These are phyloP conservation scores for Orychophragmus violaceus DNA, from an alignment of 345 rosid species.

Conservation along the genomic window DNA sequence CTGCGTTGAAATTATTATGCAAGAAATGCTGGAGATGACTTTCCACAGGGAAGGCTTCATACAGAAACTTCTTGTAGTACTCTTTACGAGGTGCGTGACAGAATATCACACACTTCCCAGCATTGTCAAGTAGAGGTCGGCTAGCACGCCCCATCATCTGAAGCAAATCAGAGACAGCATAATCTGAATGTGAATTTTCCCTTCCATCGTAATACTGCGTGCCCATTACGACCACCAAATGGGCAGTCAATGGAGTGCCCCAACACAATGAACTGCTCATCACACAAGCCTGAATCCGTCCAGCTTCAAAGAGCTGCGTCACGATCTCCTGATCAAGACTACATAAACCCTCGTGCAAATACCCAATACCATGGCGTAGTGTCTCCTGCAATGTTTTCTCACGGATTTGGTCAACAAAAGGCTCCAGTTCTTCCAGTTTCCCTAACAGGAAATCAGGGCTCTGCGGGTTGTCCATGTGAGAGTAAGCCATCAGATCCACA, in stretches of 20 bases:
- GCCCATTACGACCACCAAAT: constrained; percentile 90
- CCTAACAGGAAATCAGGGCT: constrained; percentile 53
- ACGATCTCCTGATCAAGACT: constrained; percentile 83
- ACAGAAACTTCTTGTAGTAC: constrained; percentile 84
- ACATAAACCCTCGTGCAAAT: constrained; percentile 87
- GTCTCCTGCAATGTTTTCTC: constrained; percentile 72
- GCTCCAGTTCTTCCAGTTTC: constrained; percentile 51
- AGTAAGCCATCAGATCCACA: constrained; percentile 85
- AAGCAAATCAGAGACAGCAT: constrained; percentile 74
- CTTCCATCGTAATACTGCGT: constrained; percentile 89
- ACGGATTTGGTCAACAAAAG: constrained; percentile 43
- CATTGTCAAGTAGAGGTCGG: constrained; percentile 77
- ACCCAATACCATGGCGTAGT: constrained; percentile 68
- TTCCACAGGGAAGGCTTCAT: constrained; percentile 89
- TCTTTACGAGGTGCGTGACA: constrained; percentile 90
- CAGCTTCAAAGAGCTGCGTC: constrained; percentile 65
- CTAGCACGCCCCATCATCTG: constrained; percentile 99
- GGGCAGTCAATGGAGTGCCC: constrained; percentile 78
- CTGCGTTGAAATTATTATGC: constrained; percentile 87
- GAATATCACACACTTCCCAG: constrained; percentile 81
- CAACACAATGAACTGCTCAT: constrained; percentile 92
- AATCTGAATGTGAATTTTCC: constrained; percentile 81
- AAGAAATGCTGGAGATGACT: constrained; percentile 87
- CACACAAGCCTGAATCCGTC: constrained; percentile 90
- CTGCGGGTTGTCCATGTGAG: constrained; percentile 50